Conservation (phyloP, 2,329 filamentous ascomycete species). For the Fusarium nurragi region DNA sequence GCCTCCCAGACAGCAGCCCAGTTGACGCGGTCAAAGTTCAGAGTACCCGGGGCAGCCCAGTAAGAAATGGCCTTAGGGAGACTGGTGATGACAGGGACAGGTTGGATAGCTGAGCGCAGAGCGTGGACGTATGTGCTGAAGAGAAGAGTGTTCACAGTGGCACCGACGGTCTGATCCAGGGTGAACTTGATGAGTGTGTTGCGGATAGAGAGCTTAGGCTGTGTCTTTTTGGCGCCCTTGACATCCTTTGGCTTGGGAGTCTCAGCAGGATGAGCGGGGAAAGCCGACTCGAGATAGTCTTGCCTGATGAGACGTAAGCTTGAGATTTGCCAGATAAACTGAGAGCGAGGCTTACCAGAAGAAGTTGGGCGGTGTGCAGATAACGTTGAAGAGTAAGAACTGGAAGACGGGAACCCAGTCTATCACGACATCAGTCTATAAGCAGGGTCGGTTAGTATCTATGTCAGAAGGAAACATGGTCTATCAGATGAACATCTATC, state of each 20-base stretch:
- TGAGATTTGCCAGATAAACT: conserved; percentile 17
- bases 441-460: background rate
- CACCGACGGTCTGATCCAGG: conserved; percentile 75
- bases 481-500: background rate
- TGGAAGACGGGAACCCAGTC: conserved; percentile 76
- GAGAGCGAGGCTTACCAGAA: conserved; percentile 68
- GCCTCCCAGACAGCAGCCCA: conserved; percentile 56
- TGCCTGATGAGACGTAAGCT: conserved; percentile 63
- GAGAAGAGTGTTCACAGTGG: conserved; percentile 70
- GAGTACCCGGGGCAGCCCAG: conserved; percentile 51
- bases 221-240: conserved; percentile 39
- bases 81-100: conserved; percentile 51
- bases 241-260: conserved; percentile 51
- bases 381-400: conserved; percentile 77
- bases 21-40: conserved; percentile 59
- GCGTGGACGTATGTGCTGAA: conserved; percentile 70
- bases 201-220: conserved; percentile 63
- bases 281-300: conserved; percentile 76
- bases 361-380: conserved; percentile 85
- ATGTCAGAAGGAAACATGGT: background rate
- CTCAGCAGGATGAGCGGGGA: conserved; percentile 69
- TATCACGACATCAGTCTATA: conserved; percentile 67
- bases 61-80: conserved; percentile 49
- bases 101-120: conserved; percentile 60
- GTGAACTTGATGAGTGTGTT: conserved; percentile 75